Base-by-base conservation (phyloP, 2,329 filamentous ascomycete genomes). In the Colletotrichum ledebouriae region DNA sequence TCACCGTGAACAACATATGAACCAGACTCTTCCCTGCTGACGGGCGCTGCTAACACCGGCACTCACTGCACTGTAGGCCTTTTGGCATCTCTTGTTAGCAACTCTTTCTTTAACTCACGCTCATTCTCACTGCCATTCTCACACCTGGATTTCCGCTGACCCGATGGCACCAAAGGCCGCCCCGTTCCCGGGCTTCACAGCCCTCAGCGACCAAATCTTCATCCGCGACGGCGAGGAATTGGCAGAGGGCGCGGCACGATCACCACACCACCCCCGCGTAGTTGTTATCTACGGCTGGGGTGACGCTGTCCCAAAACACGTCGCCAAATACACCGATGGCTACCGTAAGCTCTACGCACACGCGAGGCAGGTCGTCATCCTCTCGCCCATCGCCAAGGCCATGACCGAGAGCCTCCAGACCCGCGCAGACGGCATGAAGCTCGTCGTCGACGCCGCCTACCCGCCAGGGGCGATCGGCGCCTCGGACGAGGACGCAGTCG, bases 221-320 rank as follows among this genome's bases (percentile, higher is more conserved):
- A 74, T 85, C 61, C 81, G 81, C 50, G 75, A 79, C 11, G 75
- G 79, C 47, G 74, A 78, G 13, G 56, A 72, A 4, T 10, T 56
- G n/a, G 1, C 41, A 6, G 69, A 74, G 20, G 71, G 72, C 6
- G 59, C 71, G 6, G 63, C 73, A 5, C 41, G 68, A 6, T 15
- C 58, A 6, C 15, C 63, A n/a, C 58, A 72, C 29, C 76, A 83
- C 56, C 84, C 84, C 3, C 78, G 81, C 17, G 82, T 81, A 6
- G 77, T 88, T 49, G 73, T 88, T 52, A 79, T 89, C 67, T 89
- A 83, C 74, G 82, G 85, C 72, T 89, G 86, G 87, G 86, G 87
- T 59, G 87, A 89, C 70, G 85, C 83, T 22, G 76, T 78, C 12
- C 83, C 86, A 2, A 86, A 84, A 70, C 82, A 89, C 73, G 80